Percentiles rank a stretch among this genome's conserved stretches.
Evolutionary conservation across 495 filamentous ascomycete genomes (phyloP).

Genomic region (Acidiella bohemica): DNA sequence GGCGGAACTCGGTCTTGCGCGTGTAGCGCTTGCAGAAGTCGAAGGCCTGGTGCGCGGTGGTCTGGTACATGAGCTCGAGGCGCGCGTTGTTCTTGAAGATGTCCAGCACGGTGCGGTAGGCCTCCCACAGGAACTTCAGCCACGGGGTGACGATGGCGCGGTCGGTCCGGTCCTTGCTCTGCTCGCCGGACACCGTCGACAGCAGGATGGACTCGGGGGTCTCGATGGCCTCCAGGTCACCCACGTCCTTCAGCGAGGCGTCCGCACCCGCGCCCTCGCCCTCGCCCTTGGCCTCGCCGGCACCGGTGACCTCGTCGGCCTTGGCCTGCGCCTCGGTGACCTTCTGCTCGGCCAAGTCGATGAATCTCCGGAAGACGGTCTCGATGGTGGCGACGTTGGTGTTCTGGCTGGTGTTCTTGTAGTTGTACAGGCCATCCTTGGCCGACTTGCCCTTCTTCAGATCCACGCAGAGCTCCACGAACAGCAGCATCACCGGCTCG

Average conservation of each 20-base stretch:
- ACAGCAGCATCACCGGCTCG: conserved; percentile 94
- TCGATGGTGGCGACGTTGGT: conserved; percentile 97
- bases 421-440: conserved; percentile 97
- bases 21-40: conserved; percentile 97
- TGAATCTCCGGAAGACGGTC: conserved; percentile 91
- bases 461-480: conserved; percentile 92
- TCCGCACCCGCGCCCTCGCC: not conserved
- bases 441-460: conserved; percentile 93
- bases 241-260: conserved; percentile 46
- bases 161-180: conserved; percentile 91
- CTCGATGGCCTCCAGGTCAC: conserved; percentile 92
- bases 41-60: conserved; percentile 93
- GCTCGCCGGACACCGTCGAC: conserved; percentile 94
- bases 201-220: conserved; percentile 96
- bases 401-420: conserved; percentile 99
- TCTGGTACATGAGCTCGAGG: conserved; percentile 94
- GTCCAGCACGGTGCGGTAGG: conserved; percentile 96
- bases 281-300: conserved; percentile 20
- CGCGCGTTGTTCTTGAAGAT: conserved; percentile 98
- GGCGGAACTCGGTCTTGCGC: conserved; percentile 97
- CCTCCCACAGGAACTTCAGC: conserved; percentile 99
- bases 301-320: conserved; percentile 75
- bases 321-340: conserved; percentile 92
- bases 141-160: conserved; percentile 95
- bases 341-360: conserved; percentile 90